Conservation (phyloP, 1,139 yeast genomes). For the Pichia sp. region DNA sequence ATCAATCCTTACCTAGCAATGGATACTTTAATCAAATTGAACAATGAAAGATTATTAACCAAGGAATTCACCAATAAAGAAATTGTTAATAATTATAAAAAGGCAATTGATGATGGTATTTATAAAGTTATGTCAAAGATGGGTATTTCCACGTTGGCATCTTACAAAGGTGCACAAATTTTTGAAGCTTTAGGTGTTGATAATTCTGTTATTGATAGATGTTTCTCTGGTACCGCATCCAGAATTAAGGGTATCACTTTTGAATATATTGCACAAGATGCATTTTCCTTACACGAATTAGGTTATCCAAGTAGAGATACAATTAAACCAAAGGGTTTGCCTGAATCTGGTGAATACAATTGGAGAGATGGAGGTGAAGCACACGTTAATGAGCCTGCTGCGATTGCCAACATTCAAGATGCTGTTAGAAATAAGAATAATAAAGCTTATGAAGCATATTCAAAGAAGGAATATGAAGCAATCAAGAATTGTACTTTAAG, state of each 20-base stretch:
- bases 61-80: slow-evolving; percentile 49
- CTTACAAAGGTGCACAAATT: slow-evolving; percentile 97
- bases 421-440: slow-evolving; percentile 96
- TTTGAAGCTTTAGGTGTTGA: slow-evolving; percentile 96
- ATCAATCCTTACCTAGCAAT: slow-evolving; percentile 89
- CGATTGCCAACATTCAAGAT: slow-evolving; percentile 92
- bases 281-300: slow-evolving; percentile 85
- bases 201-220: slow-evolving; percentile 88
- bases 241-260: slow-evolving; percentile 94
- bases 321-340: slow-evolving; percentile 64
- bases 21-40: slow-evolving; percentile 83
- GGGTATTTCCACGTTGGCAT: slow-evolving; percentile 97
- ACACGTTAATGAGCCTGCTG: slow-evolving; percentile 90
- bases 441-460: slow-evolving; percentile 82
- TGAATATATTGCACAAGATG: slow-evolving; percentile 94
- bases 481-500: slow-evolving; percentile 89
- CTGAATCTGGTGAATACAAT: slow-evolving; percentile 95
- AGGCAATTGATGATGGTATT: slow-evolving; percentile 83
- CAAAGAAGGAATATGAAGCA: slow-evolving; percentile 86
- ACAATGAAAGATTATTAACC: slow-evolving; percentile 68
- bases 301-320: slow-evolving; percentile 81
- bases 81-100: slow-evolving; percentile 69
- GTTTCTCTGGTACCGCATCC: slow-evolving; percentile 96
- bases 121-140: slow-evolving; percentile 96
- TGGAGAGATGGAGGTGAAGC: slow-evolving; percentile 99